These are phyloP conservation scores for Diaporthe eres DNA, from an alignment of 2,329 filamentous ascomycete species.

Conservation along the genomic window DNA sequence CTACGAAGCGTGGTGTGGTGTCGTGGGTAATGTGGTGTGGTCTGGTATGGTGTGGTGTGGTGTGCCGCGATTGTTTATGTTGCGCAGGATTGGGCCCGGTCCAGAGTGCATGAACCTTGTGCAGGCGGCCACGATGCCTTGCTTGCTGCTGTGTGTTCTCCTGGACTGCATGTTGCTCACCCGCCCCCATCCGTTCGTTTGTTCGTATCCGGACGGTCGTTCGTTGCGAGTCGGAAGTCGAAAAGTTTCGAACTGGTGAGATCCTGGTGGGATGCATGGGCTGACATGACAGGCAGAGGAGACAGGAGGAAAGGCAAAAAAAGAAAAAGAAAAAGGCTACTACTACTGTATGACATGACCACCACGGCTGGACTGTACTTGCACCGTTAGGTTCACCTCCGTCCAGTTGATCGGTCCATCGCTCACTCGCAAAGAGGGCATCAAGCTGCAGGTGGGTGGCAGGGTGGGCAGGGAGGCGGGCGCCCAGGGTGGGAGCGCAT, in stretches of 20 bases:
- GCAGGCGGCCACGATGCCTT: neutral
- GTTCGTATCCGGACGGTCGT: conserved; percentile 14
- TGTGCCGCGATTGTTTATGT: conserved; percentile 15
- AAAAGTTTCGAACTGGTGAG: conserved; percentile 32
- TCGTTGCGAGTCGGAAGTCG: conserved; percentile 14
- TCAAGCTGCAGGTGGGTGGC: conserved; percentile 31
- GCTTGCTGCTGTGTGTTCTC: neutral
- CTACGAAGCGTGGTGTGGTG: conserved; percentile 8
- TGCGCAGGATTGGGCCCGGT: conserved; percentile 15
- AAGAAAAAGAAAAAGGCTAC: neutral
- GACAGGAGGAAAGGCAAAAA: neutral
- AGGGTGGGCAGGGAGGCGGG: conserved; percentile 24
- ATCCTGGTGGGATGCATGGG: conserved; percentile 24
- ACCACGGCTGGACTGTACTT: conserved; percentile 11
- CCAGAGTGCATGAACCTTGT: conserved; percentile 37
- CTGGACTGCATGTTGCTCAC: neutral
- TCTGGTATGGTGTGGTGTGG: neutral
- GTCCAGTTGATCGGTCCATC: conserved; percentile 3
- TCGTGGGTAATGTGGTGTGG: conserved; percentile 11
- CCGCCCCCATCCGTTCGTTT: conserved; percentile 1
- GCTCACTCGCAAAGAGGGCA: conserved; percentile 7
- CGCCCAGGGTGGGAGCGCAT: conserved; percentile 31
- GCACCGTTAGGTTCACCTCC: neutral
- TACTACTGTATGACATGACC: neutral
- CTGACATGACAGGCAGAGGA: conserved; percentile 14